Evolutionary conservation across 495 filamentous ascomycete genomes (phyloP), one percentile per base, ranked within the genome.

Genomic region (Penicillium parvum): DNA sequence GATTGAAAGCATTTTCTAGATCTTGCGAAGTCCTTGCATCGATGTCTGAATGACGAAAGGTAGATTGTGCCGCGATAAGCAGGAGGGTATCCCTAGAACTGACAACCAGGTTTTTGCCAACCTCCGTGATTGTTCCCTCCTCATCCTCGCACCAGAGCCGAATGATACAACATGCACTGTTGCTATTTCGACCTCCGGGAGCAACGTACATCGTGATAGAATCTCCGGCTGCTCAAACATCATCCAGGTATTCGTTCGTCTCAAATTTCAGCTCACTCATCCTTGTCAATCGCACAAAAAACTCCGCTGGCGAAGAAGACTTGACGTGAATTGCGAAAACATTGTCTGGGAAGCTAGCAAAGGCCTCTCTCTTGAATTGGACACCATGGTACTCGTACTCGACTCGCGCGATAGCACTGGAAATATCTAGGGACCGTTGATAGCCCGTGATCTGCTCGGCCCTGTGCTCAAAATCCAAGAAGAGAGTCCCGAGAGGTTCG

Each of bases 401-500:
- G 10, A 72, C 64, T 20, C 58, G 63, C 1, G 55, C 45, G 4
- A 58, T 60, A 17, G 69, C 64, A 33, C 62, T 53, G 1, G 40
- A 46, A 6, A 72, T 52, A 42, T 76, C 67, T 35, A 79, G 41
- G n/a, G 55, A 69, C 5, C 76, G 61, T 35, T 57, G 50, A 48
- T 79, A 78, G 2, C 46, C 43, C 2, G 50, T 58, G 11, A 73
- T 48, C 6, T 57, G 44, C 4, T 55, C 40, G 0, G 39, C 28
- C 5, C 47, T 28, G 38, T 74, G 68, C 9, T 58, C 66, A 52
- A 78, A 72, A 33, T 76, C 66, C 19, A 79, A 21, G 18, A 58
- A 65, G 7, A 76, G 32, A 22, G 67, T 63, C 3, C 64, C 72
- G 2, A 75, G 61, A 18, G 71, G 66, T 27, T 77, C 63, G 38